Percentiles rank a stretch among this genome's conserved stretches.
phyloP scores from a whole-genome alignment of 768 basidiomycete species.

The Boletus barrowsii region DNA sequence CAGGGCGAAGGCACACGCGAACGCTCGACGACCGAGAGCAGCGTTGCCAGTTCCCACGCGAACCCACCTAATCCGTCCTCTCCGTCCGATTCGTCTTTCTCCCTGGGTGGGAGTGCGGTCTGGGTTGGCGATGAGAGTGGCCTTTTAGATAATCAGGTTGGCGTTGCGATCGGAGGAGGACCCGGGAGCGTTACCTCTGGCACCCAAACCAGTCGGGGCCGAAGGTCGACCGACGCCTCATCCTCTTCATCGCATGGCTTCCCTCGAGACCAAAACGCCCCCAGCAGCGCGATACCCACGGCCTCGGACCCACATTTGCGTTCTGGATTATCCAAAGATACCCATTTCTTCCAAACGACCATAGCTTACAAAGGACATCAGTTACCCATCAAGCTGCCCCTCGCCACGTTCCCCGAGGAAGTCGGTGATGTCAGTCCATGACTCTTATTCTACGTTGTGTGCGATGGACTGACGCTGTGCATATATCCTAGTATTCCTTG shows the following conservation, averaged over 20 bases:
- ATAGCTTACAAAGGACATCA: constrained; percentile 81
- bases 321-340: constrained; percentile 69
- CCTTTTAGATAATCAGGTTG: constrained; percentile 42
- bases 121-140: constrained; percentile 80
- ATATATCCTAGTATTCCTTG: constrained; percentile 71
- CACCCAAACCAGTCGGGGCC: constrained; percentile 46
- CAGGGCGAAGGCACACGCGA: constrained; percentile 33
- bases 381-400: constrained; percentile 87
- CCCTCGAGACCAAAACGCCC: constrained; percentile 39
- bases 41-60: constrained; percentile 30
- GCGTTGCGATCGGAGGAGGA: constrained; percentile 39
- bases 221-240: constrained; percentile 71
- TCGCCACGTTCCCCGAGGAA: constrained; percentile 89
- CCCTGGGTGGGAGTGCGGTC: constrained; percentile 75
- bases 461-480: constrained; percentile 10
- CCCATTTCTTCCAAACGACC: constrained; percentile 87
- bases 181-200: constrained; percentile 45
- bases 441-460: neutral
- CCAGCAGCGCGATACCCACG: constrained; percentile 37
- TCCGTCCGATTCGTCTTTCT: constrained; percentile 72
- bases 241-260: constrained; percentile 63
- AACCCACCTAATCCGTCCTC: constrained; percentile 42
- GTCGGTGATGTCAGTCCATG: constrained; percentile 82
- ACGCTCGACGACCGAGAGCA: constrained; percentile 41
- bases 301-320: constrained; percentile 47